Conservation (phyloP, 176 grass and related monocot species). For the Oryza meyeriana region DNA sequence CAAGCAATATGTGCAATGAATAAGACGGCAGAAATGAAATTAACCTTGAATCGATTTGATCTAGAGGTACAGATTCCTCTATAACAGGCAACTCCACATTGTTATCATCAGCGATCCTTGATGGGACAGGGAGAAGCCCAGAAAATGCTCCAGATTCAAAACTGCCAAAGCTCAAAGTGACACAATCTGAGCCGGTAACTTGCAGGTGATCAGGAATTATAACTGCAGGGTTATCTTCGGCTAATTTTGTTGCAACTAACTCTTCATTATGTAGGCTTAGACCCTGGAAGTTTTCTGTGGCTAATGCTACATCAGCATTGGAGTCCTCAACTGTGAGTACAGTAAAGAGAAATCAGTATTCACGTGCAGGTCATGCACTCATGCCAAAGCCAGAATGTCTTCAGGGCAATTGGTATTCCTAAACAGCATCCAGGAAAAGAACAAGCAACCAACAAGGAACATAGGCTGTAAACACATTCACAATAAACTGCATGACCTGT, state of each 20-base stretch:
- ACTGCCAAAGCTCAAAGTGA: constrained; percentile 90
- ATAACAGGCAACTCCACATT: constrained; percentile 42
- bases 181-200: constrained; percentile 80
- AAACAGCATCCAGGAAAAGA: not conserved
- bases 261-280: constrained; percentile 75
- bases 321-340: constrained; percentile 59
- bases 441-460: not conserved
- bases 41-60: constrained; percentile 76
- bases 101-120: constrained; percentile 44
- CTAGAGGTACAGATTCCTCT: constrained; percentile 54
- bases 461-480: constrained; percentile 7
- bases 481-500: not conserved
- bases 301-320: constrained; percentile 44
- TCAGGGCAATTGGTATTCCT: no score
- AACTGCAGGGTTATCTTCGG: constrained; percentile 84
- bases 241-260: constrained; percentile 32
- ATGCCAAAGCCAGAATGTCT: not conserved
- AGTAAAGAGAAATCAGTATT: constrained; percentile 5
- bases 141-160: constrained; percentile 97
- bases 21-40: not conserved
- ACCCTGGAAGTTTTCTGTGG: constrained; percentile 63
- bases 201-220: constrained; percentile 97
- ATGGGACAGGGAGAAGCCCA: constrained; percentile 54
- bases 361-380: not conserved
- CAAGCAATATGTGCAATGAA: not conserved